A percentile compares a stretch with the other conserved stretches of the same genome.
These are phyloP conservation scores for Pistacia integerrima DNA, from an alignment of 345 rosid species.

Conservation along the genomic window DNA sequence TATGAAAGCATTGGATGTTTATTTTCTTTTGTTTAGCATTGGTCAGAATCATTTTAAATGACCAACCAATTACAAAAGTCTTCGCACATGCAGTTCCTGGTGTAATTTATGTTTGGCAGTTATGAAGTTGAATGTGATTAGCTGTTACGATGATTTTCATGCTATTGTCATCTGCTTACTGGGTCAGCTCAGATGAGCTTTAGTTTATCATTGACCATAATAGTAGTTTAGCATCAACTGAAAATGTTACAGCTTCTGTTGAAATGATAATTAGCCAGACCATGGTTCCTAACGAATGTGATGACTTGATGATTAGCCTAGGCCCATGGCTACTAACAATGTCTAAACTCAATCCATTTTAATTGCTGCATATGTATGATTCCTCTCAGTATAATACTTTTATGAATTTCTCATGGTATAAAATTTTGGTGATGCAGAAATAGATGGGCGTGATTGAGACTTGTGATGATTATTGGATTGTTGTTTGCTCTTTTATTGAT, in stretches of 20 bases:
- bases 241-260: background rate
- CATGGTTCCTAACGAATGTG: background rate
- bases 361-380: background rate
- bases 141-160: background rate
- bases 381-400: background rate
- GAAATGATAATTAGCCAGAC: slow-evolving; percentile 1
- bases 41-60: background rate
- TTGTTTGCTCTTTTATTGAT: background rate
- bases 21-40: too few species aligned
- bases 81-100: background rate
- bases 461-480: background rate
- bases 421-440: background rate
- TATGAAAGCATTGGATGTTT: background rate
- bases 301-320: background rate
- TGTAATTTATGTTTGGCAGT: background rate
- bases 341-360: background rate
- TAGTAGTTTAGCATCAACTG: background rate
- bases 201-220: too few species aligned
- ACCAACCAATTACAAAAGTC: background rate
- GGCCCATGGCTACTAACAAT: background rate
- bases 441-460: background rate
- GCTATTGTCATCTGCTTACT: background rate
- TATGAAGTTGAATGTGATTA: background rate
- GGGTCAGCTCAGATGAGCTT: too few species aligned
- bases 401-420: background rate